Evolutionary conservation across 768 basidiomycete species (phyloP).

Genomic region (Psilocybe cyanescens): DNA sequence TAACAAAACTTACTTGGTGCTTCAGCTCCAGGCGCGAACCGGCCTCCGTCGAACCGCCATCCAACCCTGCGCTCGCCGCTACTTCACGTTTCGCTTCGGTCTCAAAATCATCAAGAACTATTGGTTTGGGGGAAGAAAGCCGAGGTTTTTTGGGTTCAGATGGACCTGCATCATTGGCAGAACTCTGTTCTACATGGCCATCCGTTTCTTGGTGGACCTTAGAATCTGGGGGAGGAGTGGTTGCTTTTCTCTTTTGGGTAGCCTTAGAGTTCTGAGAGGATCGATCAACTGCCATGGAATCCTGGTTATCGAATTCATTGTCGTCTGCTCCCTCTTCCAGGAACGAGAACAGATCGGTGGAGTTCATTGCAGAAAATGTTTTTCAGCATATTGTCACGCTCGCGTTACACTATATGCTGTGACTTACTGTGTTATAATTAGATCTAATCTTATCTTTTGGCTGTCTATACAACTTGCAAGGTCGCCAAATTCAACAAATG

Average conservation of each 20-base stretch:
- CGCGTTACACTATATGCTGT: slow-evolving; percentile 16
- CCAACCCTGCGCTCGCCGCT: slow-evolving; percentile 85
- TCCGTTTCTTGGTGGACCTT: slow-evolving; percentile 21
- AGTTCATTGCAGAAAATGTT: slow-evolving; percentile 40
- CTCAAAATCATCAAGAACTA: slow-evolving; percentile 93
- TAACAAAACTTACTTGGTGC: slow-evolving; percentile 64
- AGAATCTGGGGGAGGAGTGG: slow-evolving; percentile 24
- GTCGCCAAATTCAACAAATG: too few species aligned
- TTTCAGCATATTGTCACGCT: slow-evolving; percentile 20
- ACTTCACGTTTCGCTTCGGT: slow-evolving; percentile 93
- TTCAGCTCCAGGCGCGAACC: slow-evolving; percentile 75
- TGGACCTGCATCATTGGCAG: slow-evolving; percentile 33
- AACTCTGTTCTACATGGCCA: slow-evolving; percentile 31
- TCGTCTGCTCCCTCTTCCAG: slow-evolving; percentile 51
- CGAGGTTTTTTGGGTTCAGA: slow-evolving; percentile 61
- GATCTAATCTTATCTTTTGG: slow-evolving; percentile 2
- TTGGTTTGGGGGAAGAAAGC: slow-evolving; percentile 66
- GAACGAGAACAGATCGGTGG: slow-evolving; percentile 71
- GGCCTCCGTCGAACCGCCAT: slow-evolving; percentile 56
- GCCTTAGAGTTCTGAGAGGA: slow-evolving; percentile 15
- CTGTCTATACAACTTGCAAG: too few species aligned
- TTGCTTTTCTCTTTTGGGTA: slow-evolving; percentile 50
- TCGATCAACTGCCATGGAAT: slow-evolving; percentile 29
- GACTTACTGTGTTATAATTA: background rate
- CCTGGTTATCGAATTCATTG: slow-evolving; percentile 35